Evolutionary conservation across 2,329 filamentous ascomycete species (phyloP).

Genomic region (Rosellinia necatrix): DNA sequence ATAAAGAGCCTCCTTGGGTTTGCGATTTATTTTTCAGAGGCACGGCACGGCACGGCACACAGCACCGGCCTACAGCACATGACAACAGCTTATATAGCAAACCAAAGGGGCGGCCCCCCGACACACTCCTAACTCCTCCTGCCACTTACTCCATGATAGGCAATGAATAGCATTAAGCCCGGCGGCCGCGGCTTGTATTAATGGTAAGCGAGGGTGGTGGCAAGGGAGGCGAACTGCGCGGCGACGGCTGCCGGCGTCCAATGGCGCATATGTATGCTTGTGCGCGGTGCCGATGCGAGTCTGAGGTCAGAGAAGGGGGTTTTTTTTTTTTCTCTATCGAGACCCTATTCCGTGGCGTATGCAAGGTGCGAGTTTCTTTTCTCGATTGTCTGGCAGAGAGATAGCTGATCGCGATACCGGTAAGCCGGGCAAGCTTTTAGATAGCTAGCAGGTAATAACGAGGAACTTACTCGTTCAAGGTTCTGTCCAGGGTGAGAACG

Average conservation of each 20-base stretch:
- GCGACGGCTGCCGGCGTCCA: constrained; percentile 17
- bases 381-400: neutral
- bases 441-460: neutral
- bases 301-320: constrained; percentile 13
- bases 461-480: neutral
- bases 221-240: constrained; percentile 20
- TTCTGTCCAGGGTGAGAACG: neutral
- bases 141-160: constrained; percentile 32
- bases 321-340: constrained; percentile 20
- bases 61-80: neutral
- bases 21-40: too few relatives aligned
- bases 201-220: constrained; percentile 8
- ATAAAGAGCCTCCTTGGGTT: too few relatives aligned
- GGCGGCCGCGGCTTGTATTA: constrained; percentile 24
- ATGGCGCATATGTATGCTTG: constrained; percentile 11
- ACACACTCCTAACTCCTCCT: too few relatives aligned
- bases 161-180: constrained; percentile 17
- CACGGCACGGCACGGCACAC: neutral
- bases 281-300: constrained; percentile 1
- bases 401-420: neutral
- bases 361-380: constrained; percentile 9
- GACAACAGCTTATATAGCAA: constrained; percentile 4
- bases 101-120: constrained; percentile 1
- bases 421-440: neutral
- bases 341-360: constrained; percentile 12